Evolutionary conservation across 2,329 filamentous ascomycete species (phyloP).

Genomic region (Trichoderma atrobrunneum): DNA sequence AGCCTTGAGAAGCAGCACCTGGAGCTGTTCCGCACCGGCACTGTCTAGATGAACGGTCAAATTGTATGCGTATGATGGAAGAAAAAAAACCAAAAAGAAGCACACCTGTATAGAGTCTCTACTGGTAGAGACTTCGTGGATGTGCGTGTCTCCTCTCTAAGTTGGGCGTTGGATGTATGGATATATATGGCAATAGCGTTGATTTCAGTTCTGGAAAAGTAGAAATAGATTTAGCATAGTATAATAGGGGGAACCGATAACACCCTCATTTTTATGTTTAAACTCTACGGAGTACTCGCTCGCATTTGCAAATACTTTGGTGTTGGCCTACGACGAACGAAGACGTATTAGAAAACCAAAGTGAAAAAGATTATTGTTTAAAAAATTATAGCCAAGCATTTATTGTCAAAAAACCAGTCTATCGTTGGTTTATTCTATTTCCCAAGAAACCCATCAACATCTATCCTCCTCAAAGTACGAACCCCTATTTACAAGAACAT

Average conservation of each 20-base stretch:
- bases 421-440: slow-evolving; percentile 14
- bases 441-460: not conserved
- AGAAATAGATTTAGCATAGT: not conserved
- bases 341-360: not conserved
- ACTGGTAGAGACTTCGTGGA: not conserved
- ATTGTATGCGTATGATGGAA: not conserved
- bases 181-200: not conserved
- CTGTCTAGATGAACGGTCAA: not conserved
- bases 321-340: not conserved
- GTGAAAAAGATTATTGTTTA: not conserved
- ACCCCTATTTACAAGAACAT: slow-evolving; percentile 5
- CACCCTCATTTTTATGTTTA: not conserved
- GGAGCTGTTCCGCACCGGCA: slow-evolving; percentile 66
- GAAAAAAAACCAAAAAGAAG: not conserved
- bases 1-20: slow-evolving; percentile 57
- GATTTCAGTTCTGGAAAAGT: not conserved
- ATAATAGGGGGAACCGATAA: not conserved
- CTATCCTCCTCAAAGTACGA: not conserved
- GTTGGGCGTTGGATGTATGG: not conserved
- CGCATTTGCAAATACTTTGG: not conserved
- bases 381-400: not conserved
- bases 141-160: not conserved
- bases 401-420: slow-evolving; percentile 14
- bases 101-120: not conserved
- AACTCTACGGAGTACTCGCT: not conserved